Evolutionary conservation across 805 yeast genomes (phyloP), one percentile per base, ranked within the genome.

Genomic region (Kurtzmaniella fragi): DNA sequence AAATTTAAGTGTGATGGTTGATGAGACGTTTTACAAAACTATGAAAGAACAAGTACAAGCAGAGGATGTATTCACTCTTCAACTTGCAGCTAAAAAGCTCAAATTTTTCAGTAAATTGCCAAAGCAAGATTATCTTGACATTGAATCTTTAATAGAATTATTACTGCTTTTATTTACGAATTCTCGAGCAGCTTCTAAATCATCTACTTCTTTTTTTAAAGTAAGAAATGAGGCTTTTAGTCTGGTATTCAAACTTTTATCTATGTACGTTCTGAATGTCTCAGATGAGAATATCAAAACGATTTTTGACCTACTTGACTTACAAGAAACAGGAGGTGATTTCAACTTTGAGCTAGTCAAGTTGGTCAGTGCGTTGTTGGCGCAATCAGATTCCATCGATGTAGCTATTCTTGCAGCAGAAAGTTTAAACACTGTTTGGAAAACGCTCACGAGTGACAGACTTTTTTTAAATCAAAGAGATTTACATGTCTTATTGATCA

Each of bases 381-480:
- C 13, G 6, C 12, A 20, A 16, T 32, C 16, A 20, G 9, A 32
- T 6, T 20, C n/a, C 8, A 20, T 20, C 8, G 25, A 20, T 20
- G 8, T 20, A 20, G 25, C 25, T 20, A 20, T 20, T 20, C 25
- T 20, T 20, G 5, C 25, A 20, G 25, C 25, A 20, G 25, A 20
- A 20, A 20, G 25, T 20, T 20, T 20, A 8, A 20, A 20, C 25
- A 20, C 25, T 20, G 8, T 20, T 20, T 86, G 95, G 93, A 61
- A 59, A 3, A 72, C 69, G 16, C 52, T 87, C 17, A 69, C 70
- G 13, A 67, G 71, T 1, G 81, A 79, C 9, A 65, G 95, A 35
- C 61, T 88, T 29, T 74, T 81, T 23, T 62, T 85, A 31, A 74
- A 75, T 32, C 93, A 87, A 45, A 75, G 78, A 37, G 70, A 69